Base-by-base conservation (phyloP, 768 basidiomycete genomes). In the Omphalotus guepiniiformis region DNA sequence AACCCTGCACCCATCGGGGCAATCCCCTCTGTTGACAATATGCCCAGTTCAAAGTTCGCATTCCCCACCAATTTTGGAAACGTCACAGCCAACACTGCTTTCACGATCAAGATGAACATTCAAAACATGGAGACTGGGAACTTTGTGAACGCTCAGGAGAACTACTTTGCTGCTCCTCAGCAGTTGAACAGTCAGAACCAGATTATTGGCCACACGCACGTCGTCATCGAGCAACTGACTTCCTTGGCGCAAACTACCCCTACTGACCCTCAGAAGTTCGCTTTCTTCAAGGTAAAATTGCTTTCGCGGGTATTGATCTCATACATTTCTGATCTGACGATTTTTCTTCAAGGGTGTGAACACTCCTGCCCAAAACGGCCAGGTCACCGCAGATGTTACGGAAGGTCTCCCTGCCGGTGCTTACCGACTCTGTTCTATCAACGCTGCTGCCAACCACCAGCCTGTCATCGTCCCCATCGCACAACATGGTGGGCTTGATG, bases 121-220 rank as follows among this genome's bases (percentile, higher is more conserved):
- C 53, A 48, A 41, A 62, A 70, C 51, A 48, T 79, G 29, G 55
- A 69, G 32, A 74, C 78, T 19, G 85, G 85, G 27, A 69, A 67
- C 58, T 85, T 85, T 57, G 74, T 72, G 35, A 83, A 62, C 42
- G 54, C 60, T 4, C 19, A 61, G 9, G 50, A 52, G 37, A 83
- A 74, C 56, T 84, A 77, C 65, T 71, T 74, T 47, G 58, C 67
- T 23, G 72, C 67, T 4, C 78, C 78, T 6, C 83, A 84, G 39
- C 75, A 78, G 55, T 67, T 77, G 48, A 60, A 78, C 35, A 52
- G 50, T 2, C 52, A 64, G 8, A 83, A 83, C 46, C 55, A 71
- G 39, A 71, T 86, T 55, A 59, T 75, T 48, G 85, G 84, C 13
- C 81, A 85, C 65, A 68, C 70, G 13, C 85, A 87, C 57, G 64